Conservation (phyloP, 768 basidiomycete species). For the Mycena haematopus region DNA sequence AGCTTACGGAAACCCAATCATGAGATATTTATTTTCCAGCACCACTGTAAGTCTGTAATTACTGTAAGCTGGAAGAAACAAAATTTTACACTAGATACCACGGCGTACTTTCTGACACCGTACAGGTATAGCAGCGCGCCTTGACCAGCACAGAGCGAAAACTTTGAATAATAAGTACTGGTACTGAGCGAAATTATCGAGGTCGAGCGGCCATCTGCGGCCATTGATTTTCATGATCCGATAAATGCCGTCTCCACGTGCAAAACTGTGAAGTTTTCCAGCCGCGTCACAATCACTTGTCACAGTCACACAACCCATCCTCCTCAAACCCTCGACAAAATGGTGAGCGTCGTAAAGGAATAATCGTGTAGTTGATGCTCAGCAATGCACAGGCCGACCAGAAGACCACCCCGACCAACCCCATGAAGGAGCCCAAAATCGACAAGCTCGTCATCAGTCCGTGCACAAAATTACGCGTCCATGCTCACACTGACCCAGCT, state of each 20-base stretch:
- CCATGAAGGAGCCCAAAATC: slow-evolving; percentile 95
- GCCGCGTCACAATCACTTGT: not conserved
- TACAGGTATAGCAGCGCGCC: too few relatives aligned
- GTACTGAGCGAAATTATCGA: too few relatives aligned
- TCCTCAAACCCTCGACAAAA: slow-evolving; percentile 21
- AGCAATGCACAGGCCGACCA: slow-evolving; percentile 72
- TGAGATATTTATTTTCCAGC: too few relatives aligned
- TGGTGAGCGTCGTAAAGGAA: slow-evolving; percentile 20
- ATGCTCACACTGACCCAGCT: slow-evolving; percentile 22
- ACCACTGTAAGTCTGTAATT: too few relatives aligned
- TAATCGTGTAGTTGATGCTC: not conserved
- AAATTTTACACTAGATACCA: too few relatives aligned
- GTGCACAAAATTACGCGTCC: slow-evolving; percentile 43
- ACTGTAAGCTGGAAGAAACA: too few relatives aligned
- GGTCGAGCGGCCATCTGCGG: too few relatives aligned
- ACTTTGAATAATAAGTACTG: too few relatives aligned
- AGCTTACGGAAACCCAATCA: too few relatives aligned
- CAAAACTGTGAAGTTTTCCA: not conserved
- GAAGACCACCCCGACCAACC: slow-evolving; percentile 88
- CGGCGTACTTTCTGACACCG: too few relatives aligned
- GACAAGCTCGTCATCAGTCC: slow-evolving; percentile 99
- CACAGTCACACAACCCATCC: slow-evolving; percentile 3
- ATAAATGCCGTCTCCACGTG: not conserved
- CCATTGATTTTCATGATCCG: too few relatives aligned
- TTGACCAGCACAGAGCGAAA: too few relatives aligned